These are phyloP conservation scores for Triticum monococcum DNA, from an alignment of 176 grass and related monocot species.

Conservation along the genomic window DNA sequence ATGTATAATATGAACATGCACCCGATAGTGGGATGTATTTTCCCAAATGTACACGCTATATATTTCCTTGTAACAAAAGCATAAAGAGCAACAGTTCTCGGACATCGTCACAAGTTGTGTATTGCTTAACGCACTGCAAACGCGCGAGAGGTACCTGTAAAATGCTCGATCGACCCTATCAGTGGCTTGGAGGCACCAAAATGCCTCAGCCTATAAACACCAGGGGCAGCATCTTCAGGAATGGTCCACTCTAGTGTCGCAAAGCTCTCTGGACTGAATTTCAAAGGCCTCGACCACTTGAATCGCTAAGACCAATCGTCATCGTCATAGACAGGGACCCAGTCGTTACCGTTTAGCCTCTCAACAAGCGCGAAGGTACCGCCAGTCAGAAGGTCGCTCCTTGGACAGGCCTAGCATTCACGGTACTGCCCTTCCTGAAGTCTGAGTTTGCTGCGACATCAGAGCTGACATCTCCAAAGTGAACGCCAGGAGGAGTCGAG, in stretches of 20 bases:
- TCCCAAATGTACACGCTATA: too few relatives aligned
- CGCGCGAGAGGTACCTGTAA: conserved; percentile 74
- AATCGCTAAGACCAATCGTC: conserved; percentile 85
- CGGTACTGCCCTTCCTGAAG: conserved; percentile 61
- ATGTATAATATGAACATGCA: too few relatives aligned
- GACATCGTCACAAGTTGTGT: background rate
- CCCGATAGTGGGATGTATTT: background rate
- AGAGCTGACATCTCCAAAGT: conserved; percentile 70
- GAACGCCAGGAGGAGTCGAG: conserved; percentile 49
- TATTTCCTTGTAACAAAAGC: background rate
- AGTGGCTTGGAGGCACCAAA: conserved; percentile 78
- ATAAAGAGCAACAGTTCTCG: background rate
- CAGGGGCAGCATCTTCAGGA: conserved; percentile 53
- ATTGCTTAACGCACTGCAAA: conserved; percentile 58
- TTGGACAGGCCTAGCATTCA: conserved; percentile 82
- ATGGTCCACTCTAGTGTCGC: conserved; percentile 79
- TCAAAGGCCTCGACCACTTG: conserved; percentile 79
- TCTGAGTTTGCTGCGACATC: conserved; percentile 65
- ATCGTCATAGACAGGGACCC: conserved; percentile 73
- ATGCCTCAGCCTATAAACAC: conserved; percentile 85
- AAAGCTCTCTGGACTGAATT: conserved; percentile 59
- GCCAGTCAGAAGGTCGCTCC: conserved; percentile 78
- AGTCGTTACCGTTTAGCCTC: conserved; percentile 45
- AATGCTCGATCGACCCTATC: conserved; percentile 67
- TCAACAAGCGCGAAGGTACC: conserved; percentile 82